phyloP scores from a whole-genome alignment of 768 basidiomycete species.

The Tylopilus rubrobrunneus region DNA sequence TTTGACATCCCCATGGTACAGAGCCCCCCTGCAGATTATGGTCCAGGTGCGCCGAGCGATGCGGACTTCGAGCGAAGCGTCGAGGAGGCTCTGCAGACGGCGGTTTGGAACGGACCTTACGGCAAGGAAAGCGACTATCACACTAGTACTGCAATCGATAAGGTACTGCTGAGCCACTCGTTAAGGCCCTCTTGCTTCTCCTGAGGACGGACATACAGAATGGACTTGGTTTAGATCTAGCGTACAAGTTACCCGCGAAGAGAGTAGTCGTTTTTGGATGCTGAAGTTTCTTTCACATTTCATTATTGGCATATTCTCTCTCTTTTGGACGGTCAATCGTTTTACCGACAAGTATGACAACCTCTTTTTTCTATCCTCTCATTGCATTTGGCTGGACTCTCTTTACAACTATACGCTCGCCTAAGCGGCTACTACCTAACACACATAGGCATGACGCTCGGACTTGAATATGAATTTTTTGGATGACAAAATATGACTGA shows the following conservation, averaged over 20 bases:
- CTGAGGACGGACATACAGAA: slow-evolving; percentile 10
- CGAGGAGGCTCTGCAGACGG: slow-evolving; percentile 64
- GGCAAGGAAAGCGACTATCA: slow-evolving; percentile 67
- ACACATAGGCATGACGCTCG: slow-evolving; percentile 4
- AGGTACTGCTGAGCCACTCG: slow-evolving; percentile 53
- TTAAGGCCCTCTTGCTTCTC: slow-evolving; percentile 5
- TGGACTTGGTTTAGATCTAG: slow-evolving; percentile 23
- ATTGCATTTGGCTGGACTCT: slow-evolving; percentile 7
- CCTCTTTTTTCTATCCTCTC: not conserved
- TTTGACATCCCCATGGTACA: slow-evolving; percentile 58
- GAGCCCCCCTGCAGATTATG: slow-evolving; percentile 44
- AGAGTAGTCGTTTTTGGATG: slow-evolving; percentile 10
- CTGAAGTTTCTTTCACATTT: not conserved
- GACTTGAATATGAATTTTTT: too few relatives aligned
- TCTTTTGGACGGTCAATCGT: slow-evolving; percentile 8
- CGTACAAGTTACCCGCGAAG: slow-evolving; percentile 6
- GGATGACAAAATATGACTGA: too few relatives aligned
- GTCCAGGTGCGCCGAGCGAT: slow-evolving; percentile 53
- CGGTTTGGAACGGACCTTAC: slow-evolving; percentile 82
- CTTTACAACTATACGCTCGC: not conserved
- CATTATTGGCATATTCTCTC: not conserved
- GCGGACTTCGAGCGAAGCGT: slow-evolving; percentile 80
- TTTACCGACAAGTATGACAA: not conserved
- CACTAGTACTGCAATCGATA: slow-evolving; percentile 75
- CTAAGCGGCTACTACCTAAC: not conserved